Evolutionary conservation across 139 green algal species (phyloP).

Genomic region (Dunaliella primolecta): DNA sequence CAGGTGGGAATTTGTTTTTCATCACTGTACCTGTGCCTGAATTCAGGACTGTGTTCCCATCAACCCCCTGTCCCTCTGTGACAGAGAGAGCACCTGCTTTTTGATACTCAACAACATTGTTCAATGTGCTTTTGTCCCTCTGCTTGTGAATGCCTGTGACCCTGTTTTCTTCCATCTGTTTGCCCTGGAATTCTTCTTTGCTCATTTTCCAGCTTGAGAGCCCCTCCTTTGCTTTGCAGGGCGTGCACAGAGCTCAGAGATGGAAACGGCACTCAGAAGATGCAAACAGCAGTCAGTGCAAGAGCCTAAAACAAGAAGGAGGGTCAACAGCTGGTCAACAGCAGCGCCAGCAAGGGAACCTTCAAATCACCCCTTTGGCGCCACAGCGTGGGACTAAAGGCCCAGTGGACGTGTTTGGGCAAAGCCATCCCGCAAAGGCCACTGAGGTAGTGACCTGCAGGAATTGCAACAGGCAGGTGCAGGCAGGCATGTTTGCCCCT

Average conservation of each 20-base stretch:
- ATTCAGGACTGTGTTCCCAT: neutral
- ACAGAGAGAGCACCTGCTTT: too few species aligned
- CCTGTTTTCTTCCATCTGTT: too few species aligned
- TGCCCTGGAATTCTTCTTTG: too few species aligned
- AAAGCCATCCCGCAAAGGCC: conserved; percentile 66
- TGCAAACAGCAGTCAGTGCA: neutral
- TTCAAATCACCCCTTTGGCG: conserved; percentile 3
- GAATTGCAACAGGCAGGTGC: conserved; percentile 64
- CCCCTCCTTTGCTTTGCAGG: neutral
- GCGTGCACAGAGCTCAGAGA: neutral
- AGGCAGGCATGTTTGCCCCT: conserved; percentile 70
- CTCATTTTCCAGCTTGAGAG: too few species aligned
- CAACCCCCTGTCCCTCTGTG: neutral
- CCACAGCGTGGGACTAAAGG: conserved; percentile 33
- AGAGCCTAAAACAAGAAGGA: neutral
- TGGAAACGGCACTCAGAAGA: neutral
- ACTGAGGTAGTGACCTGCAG: conserved; percentile 70
- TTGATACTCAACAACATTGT: too few species aligned
- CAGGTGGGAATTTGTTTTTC: too few species aligned
- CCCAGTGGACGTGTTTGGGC: conserved; percentile 69
- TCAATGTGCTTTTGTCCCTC: too few species aligned
- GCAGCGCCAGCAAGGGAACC: neutral
- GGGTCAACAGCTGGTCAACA: neutral
- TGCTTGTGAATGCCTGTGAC: too few species aligned
- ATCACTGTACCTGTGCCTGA: too few species aligned